Base-by-base conservation (phyloP, 768 basidiomycete genomes). In the Sarcomyxa edulis region DNA sequence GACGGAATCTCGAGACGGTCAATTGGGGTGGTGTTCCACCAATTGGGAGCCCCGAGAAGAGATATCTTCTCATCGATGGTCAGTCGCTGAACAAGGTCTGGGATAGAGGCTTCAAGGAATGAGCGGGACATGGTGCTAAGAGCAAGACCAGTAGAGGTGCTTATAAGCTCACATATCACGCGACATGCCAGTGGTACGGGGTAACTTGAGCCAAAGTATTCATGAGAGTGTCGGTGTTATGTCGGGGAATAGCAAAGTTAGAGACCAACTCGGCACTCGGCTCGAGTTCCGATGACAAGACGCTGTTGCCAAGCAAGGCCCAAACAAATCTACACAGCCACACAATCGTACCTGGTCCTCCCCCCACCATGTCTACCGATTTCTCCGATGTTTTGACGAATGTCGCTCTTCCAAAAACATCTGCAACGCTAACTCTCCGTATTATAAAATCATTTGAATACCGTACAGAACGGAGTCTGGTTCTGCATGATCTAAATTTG, bases 391-490 rank as follows among this genome's bases (percentile, higher is more conserved):
- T 61, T 23, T 68, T 81, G 28, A 81, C 81, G 29, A 92, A 84
- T 62, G 64, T 73, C 37, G 68, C 78, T 20, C 68, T 72, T 3
- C 84, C 90, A 7, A 72, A 64, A 48, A 82, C 84, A 2, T 70
- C 79, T 44, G 90, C 91, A 15, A 92, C 90, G 4, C 64, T 98
- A 41, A 98, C 95, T 6, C 60, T 98, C 34, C 81, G 95, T 22
- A 73, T 97, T 45, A 89, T 99, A 66, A 99, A 99, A 57, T 92
- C 89, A 14, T 95, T 99, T 58, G 81, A 80, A 54, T 97, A 79
- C 60, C 77, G 95, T 39, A 97, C 93, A 39, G 86, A 91, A 56
- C 84, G 83, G 49, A 83, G 78, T 54, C 73, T 97, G 47, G 82
- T 99, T 37, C 69, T 98, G 35, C 85, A 81, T 52, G 69, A 84